Evolutionary conservation across 129 eudicot genomes (phyloP).

Genomic region (Erigeron canadensis): DNA sequence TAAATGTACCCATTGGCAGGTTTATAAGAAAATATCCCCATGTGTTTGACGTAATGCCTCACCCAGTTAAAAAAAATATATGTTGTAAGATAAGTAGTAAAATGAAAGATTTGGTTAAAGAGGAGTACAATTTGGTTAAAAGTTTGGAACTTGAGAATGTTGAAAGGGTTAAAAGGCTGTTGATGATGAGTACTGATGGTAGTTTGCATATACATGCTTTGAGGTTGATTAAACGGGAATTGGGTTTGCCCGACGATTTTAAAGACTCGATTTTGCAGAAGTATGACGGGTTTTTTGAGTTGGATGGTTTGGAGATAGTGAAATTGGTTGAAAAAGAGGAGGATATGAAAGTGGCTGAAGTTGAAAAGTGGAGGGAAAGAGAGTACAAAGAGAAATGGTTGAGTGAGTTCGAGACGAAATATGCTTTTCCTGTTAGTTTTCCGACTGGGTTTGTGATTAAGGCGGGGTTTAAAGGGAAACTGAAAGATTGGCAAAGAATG

Average conservation of each 20-base stretch:
- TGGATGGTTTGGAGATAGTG: constrained; percentile 69
- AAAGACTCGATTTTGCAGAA: constrained; percentile 67
- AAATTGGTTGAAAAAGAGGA: constrained; percentile 47
- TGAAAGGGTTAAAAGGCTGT: constrained; percentile 48
- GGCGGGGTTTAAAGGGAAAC: constrained; percentile 58
- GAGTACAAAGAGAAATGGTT: constrained; percentile 85
- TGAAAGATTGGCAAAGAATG: constrained; percentile 88
- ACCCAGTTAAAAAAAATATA: constrained; percentile 51
- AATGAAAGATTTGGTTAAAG: constrained; percentile 46
- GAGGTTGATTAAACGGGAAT: constrained; percentile 63
- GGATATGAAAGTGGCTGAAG: constrained; percentile 49
- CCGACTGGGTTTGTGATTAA: constrained; percentile 71
- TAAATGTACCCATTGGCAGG: constrained; percentile 48
- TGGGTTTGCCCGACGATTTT: constrained; percentile 89
- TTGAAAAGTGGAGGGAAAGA: constrained; percentile 75
- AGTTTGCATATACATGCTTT: constrained; percentile 74
- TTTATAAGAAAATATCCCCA: constrained; percentile 74
- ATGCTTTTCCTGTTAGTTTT: constrained; percentile 71
- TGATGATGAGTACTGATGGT: constrained; percentile 66
- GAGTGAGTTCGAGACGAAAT: constrained; percentile 85
- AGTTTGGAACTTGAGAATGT: constrained; percentile 49
- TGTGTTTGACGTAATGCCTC: constrained; percentile 74
- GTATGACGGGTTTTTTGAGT: constrained; percentile 45
- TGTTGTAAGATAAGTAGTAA: constrained; percentile 57
- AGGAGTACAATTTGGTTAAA: constrained; percentile 41